Percentiles rank a stretch among this genome's conserved stretches.
Evolutionary conservation across 2,329 filamentous ascomycete species (phyloP).

Genomic region (Chalaropsis ovoidea): DNA sequence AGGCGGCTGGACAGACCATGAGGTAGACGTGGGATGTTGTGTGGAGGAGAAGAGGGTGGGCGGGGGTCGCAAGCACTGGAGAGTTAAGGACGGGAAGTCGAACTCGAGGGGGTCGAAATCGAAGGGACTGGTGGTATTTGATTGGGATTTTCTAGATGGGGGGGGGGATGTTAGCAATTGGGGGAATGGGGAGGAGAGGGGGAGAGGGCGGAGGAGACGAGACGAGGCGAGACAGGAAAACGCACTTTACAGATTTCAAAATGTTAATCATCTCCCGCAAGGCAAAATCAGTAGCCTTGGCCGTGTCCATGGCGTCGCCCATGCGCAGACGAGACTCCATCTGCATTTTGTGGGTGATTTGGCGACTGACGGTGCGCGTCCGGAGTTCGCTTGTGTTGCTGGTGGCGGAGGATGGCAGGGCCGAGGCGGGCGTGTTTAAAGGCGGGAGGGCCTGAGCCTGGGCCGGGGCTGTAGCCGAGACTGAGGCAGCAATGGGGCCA

Average conservation of each 20-base stretch:
- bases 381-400: slow-evolving; percentile 24
- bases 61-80: slow-evolving; percentile 70
- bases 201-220: background rate
- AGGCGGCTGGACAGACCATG: slow-evolving; percentile 72
- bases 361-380: slow-evolving; percentile 41
- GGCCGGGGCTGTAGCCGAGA: slow-evolving; percentile 31
- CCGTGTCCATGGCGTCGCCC: slow-evolving; percentile 65
- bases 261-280: slow-evolving; percentile 72
- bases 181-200: background rate
- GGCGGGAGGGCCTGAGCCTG: no score
- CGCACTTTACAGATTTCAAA: slow-evolving; percentile 72
- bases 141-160: slow-evolving; percentile 19
- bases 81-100: slow-evolving; percentile 74
- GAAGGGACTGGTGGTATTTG: slow-evolving; percentile 40
- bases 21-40: slow-evolving; percentile 65
- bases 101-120: slow-evolving; percentile 79
- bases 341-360: slow-evolving; percentile 48
- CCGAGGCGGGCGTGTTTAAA: slow-evolving; percentile 28
- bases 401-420: slow-evolving; percentile 27
- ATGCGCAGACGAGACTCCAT: slow-evolving; percentile 54
- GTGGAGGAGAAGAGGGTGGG: slow-evolving; percentile 73
- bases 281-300: slow-evolving; percentile 72
- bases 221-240: slow-evolving; percentile 32
- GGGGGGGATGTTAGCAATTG: background rate
- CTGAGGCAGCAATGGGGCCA: background rate